These are phyloP conservation scores for Phyllosticta capitalensis DNA, from an alignment of 2,329 filamentous ascomycete genomes.

Conservation along the genomic window DNA sequence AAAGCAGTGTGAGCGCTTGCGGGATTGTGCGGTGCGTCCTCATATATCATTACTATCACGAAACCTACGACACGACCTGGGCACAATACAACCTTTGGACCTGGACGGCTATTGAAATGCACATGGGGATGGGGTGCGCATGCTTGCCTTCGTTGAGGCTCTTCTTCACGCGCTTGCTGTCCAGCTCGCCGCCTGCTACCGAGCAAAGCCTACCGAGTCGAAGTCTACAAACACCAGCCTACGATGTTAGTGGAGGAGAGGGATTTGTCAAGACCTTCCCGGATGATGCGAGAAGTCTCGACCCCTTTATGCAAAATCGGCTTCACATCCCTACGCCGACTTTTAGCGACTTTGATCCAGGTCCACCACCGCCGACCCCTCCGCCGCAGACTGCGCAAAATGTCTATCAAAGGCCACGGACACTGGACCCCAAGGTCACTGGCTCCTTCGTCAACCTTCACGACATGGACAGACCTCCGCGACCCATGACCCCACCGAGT, in stretches of 20 bases:
- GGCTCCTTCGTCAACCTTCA: neutral
- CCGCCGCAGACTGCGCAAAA: neutral
- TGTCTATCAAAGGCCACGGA: neutral
- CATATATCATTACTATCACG: constrained; percentile 23
- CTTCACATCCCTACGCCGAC: neutral
- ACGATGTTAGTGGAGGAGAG: neutral
- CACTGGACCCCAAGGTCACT: neutral
- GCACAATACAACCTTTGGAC: constrained; percentile 7
- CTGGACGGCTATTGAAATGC: neutral
- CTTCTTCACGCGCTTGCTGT: neutral
- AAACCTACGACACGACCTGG: constrained; percentile 33
- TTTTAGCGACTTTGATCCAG: neutral
- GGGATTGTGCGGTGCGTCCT: constrained; percentile 31
- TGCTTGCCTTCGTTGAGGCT: neutral
- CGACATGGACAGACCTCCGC: neutral
- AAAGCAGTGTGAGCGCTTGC: constrained; percentile 19
- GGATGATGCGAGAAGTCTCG: neutral
- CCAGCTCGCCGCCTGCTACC: neutral
- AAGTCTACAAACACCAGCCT: neutral
- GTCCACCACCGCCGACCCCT: neutral
- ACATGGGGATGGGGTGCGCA: neutral
- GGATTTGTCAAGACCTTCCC: neutral
- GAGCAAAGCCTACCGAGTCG: neutral
- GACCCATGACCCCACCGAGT: neutral
- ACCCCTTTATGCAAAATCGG: neutral